Percentiles rank a stretch among this genome's conserved stretches.
Evolutionary conservation across 495 filamentous ascomycete species (phyloP).

Genomic region (Parmelia sp.): DNA sequence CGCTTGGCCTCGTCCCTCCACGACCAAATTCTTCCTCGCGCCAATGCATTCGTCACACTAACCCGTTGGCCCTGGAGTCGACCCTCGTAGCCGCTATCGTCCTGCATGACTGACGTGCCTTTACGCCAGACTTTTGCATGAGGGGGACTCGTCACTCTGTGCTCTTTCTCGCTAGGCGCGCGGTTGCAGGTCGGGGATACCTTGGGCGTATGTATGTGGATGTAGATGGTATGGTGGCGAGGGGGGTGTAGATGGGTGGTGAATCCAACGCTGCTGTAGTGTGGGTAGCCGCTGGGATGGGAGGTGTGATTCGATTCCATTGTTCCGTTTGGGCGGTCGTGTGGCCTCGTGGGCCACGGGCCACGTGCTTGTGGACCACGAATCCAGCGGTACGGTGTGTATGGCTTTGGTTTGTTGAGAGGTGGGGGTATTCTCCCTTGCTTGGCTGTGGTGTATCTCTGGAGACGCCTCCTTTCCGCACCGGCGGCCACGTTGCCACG

Average conservation of each 20-base stretch:
- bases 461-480: too few species aligned
- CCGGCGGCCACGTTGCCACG: not conserved
- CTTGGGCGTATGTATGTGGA: too few species aligned
- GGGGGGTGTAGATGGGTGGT: too few species aligned
- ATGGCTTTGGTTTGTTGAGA: too few species aligned
- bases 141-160: not conserved
- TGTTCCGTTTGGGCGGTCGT: too few species aligned
- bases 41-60: not conserved
- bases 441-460: too few species aligned
- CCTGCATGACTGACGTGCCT: slow-evolving; percentile 9
- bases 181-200: slow-evolving; percentile 10
- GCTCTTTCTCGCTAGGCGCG: slow-evolving; percentile 12
- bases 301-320: not conserved
- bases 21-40: not conserved
- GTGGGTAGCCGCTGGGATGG: not conserved
- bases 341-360: too few species aligned
- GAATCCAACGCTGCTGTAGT: slow-evolving; percentile 19
- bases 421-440: too few species aligned
- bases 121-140: slow-evolving; percentile 10
- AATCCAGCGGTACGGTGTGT: too few species aligned
- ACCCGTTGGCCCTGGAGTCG: too few species aligned
- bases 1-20: not conserved
- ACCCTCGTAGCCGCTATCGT: slow-evolving; percentile 2
- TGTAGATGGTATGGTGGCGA: too few species aligned
- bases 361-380: too few species aligned